phyloP scores from a whole-genome alignment of 768 basidiomycete species.

The Lactarius deliciosus region DNA sequence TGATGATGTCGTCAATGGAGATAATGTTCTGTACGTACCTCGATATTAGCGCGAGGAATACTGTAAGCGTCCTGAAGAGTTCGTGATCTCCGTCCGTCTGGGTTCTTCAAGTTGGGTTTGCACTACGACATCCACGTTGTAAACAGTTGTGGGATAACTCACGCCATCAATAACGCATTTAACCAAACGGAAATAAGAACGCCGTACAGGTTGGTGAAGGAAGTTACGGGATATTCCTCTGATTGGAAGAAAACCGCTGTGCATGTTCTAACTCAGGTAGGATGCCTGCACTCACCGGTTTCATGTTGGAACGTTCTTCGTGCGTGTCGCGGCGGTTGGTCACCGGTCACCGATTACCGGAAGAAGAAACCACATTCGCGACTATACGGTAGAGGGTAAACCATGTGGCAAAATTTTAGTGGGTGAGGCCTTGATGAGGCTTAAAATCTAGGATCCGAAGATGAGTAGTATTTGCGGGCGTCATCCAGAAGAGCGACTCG shows the following conservation, averaged over 20 bases:
- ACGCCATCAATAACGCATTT: background rate
- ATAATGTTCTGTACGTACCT: background rate
- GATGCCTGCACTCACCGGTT: background rate
- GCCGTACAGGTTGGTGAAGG: background rate
- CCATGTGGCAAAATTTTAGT: background rate
- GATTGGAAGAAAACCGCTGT: background rate
- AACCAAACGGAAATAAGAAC: background rate
- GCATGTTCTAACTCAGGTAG: background rate
- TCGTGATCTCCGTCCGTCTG: slow-evolving; percentile 1
- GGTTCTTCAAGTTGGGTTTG: background rate
- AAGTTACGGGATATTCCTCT: background rate
- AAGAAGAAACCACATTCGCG: background rate
- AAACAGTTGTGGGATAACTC: background rate
- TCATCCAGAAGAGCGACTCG: background rate
- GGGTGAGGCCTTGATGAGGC: no score
- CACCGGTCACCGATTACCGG: background rate
- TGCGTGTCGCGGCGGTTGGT: background rate
- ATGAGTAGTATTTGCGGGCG: background rate
- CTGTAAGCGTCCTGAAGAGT: background rate
- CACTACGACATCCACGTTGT: background rate
- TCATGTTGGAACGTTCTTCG: background rate
- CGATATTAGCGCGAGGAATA: background rate
- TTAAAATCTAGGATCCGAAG: background rate
- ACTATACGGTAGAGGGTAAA: background rate
- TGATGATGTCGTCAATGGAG: background rate